These are phyloP conservation scores for Ganoderma meredithae DNA, from an alignment of 1,284 basidiomycete species.

Conservation along the genomic window DNA sequence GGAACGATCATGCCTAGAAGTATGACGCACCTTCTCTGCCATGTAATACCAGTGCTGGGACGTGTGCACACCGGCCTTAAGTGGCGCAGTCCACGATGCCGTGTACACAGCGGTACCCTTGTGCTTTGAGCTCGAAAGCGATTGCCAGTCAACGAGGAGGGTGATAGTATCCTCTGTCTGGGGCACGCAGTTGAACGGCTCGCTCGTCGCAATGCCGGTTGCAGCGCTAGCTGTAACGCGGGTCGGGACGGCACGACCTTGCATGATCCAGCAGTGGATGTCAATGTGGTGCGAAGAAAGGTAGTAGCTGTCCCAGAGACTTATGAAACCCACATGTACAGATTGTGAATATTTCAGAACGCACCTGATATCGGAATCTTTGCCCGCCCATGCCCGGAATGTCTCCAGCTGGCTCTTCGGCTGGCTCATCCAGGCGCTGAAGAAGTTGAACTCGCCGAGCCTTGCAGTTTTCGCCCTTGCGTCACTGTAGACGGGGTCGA, in stretches of 20 bases:
- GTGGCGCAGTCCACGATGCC: constrained; percentile 87
- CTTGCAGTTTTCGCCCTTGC: constrained; percentile 78
- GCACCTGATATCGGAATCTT: constrained; percentile 89
- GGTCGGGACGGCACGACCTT: constrained; percentile 79
- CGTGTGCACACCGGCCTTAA: constrained; percentile 82
- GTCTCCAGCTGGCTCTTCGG: constrained; percentile 95
- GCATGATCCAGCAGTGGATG: constrained; percentile 92
- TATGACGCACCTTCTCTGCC: constrained; percentile 77
- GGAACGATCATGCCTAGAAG: not conserved
- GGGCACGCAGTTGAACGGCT: constrained; percentile 85
- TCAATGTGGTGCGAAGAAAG: constrained; percentile 94
- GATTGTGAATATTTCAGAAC: constrained; percentile 1
- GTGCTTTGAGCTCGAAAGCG: constrained; percentile 72
- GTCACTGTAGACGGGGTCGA: constrained; percentile 94
- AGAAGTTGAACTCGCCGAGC: constrained; percentile 93
- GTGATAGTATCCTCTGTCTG: constrained; percentile 96
- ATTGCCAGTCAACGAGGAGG: constrained; percentile 92
- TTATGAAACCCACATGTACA: not conserved
- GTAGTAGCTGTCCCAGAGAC: constrained; percentile 72
- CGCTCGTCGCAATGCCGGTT: constrained; percentile 86
- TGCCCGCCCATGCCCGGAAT: constrained; percentile 94
- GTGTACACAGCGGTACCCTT: constrained; percentile 89
- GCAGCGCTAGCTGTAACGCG: constrained; percentile 90
- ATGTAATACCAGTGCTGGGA: constrained; percentile 96
- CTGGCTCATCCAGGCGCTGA: constrained; percentile 93